A percentile compares a stretch with the other conserved stretches of the same genome.
These are phyloP conservation scores for Epichloe typhina DNA, from an alignment of 2,329 filamentous ascomycete species.

Conservation along the genomic window DNA sequence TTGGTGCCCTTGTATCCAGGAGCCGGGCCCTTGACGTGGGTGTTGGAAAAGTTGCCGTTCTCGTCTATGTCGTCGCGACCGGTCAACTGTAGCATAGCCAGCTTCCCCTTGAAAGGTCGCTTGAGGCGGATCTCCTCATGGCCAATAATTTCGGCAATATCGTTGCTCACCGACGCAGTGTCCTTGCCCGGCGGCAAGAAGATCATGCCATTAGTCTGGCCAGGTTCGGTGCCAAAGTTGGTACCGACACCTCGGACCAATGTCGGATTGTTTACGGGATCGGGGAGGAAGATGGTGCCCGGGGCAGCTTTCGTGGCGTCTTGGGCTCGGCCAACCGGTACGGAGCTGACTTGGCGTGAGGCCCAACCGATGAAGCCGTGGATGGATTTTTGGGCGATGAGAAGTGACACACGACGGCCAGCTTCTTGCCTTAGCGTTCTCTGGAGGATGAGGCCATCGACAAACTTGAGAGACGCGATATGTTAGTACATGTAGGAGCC, in stretches of 20 bases:
- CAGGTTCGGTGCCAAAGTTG: conserved; percentile 61
- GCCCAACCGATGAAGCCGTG: conserved; percentile 83
- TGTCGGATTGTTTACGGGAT: conserved; percentile 73
- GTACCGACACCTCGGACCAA: conserved; percentile 68
- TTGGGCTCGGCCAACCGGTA: conserved; percentile 86
- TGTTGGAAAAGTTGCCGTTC: conserved; percentile 48
- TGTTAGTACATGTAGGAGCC: background rate
- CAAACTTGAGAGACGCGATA: conserved; percentile 53
- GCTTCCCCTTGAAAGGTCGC: conserved; percentile 68
- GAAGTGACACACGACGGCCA: conserved; percentile 75
- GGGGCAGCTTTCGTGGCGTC: conserved; percentile 70
- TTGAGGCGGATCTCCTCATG: conserved; percentile 75
- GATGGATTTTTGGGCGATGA: conserved; percentile 94
- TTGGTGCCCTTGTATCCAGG: conserved; percentile 62
- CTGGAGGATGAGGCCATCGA: conserved; percentile 89
- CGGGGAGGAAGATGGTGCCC: conserved; percentile 78
- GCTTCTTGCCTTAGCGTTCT: conserved; percentile 78
- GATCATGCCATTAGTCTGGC: conserved; percentile 67
- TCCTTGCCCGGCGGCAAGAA: conserved; percentile 79
- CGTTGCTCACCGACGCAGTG: conserved; percentile 60
- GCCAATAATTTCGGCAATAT: conserved; percentile 69
- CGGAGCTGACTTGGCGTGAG: conserved; percentile 72
- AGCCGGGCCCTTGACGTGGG: conserved; percentile 36
- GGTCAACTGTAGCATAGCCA: conserved; percentile 69
- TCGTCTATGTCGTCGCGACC: conserved; percentile 60